Evolutionary conservation across 805 yeast genomes (phyloP), one percentile per base, ranked within the genome.

Genomic region (Blastobotrys chiropterorum): DNA sequence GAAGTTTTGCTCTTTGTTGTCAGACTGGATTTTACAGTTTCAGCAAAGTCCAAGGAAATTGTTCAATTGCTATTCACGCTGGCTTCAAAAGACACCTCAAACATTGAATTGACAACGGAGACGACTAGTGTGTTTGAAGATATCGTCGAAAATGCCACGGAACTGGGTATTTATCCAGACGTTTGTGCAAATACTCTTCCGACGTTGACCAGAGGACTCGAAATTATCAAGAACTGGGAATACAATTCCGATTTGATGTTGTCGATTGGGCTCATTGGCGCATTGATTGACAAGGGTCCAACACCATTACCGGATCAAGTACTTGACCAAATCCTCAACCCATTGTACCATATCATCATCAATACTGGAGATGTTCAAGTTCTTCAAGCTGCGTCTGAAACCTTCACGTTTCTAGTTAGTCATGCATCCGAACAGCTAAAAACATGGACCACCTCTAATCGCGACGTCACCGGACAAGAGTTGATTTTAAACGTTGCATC

Each of bases 361-460:
- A 53, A 56, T 3, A 75, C 89, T 0, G 70, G 66, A n/a, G 97
- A 90, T 64, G 87, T 86, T 59, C 89, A 85, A 61, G 76, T 88
- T 6, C 65, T 90, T 31, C 96, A 90, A 67, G 71, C 81, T 8
- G 83, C 90, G 1, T 85, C 92, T 0, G 92, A 86, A 54, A 82
- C 84, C 3, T 81, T 86, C 59, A 81, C 82, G 53, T 79, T 77
- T 26, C 66, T 90, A 41, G 68, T 89, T 20, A 66, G 64, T 42
- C 74, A 72, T 46, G 67, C 73, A 1, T 63, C 71, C 2, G 57
- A 64, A 17, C 58, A 56, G 46, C 42, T 64, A 15, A 54, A 54
- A 50, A 42, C 46, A 38, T 51, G 51, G 47, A 44, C 53, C 16
- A 40, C 44, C 14, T 26, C 34, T 26, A 26, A 26, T 26, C 44